Evolutionary conservation across 305 asterid species (phyloP).

Genomic region (Euphrasia arctica): DNA sequence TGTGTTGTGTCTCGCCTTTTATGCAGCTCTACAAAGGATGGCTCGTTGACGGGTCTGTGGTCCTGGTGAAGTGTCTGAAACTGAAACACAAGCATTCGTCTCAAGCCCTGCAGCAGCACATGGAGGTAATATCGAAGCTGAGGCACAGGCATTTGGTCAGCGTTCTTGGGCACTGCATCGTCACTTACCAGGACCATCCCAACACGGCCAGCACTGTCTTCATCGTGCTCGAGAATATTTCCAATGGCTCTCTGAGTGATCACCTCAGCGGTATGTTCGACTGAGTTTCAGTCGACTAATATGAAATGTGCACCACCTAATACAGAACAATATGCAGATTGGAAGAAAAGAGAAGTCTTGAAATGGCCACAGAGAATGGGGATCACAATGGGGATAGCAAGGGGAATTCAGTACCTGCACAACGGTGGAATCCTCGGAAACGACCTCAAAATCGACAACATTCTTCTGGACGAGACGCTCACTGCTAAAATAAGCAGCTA

Average conservation of each 20-base stretch:
- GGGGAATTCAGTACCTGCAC: slow-evolving; percentile 89
- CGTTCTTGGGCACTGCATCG: slow-evolving; percentile 94
- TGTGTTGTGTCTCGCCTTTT: not conserved
- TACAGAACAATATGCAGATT: slow-evolving; percentile 41
- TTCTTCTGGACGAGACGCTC: slow-evolving; percentile 72
- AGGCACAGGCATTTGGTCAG: slow-evolving; percentile 91
- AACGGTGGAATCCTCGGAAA: slow-evolving; percentile 72
- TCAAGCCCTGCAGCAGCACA: slow-evolving; percentile 84
- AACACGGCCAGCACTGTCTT: slow-evolving; percentile 75
- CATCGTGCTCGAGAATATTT: slow-evolving; percentile 75
- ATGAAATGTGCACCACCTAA: too few relatives aligned
- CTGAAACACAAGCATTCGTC: slow-evolving; percentile 82
- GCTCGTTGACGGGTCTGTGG: slow-evolving; percentile 78
- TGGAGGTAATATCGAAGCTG: slow-evolving; percentile 84
- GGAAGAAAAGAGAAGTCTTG: slow-evolving; percentile 74
- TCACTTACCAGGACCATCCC: slow-evolving; percentile 87
- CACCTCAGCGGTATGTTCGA: slow-evolving; percentile 59
- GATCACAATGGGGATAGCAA: slow-evolving; percentile 71
- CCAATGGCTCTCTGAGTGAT: slow-evolving; percentile 69
- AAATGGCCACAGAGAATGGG: slow-evolving; percentile 98
- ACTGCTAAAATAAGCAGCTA: slow-evolving; percentile 75
- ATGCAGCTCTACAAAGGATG: slow-evolving; percentile 74
- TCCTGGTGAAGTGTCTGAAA: slow-evolving; percentile 80
- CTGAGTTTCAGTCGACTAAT: not conserved
- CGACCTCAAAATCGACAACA: slow-evolving; percentile 64